Percentiles rank a stretch among this genome's conserved stretches.
Conservation (phyloP, 257 asterid species). For the Lycium barbarum region DNA sequence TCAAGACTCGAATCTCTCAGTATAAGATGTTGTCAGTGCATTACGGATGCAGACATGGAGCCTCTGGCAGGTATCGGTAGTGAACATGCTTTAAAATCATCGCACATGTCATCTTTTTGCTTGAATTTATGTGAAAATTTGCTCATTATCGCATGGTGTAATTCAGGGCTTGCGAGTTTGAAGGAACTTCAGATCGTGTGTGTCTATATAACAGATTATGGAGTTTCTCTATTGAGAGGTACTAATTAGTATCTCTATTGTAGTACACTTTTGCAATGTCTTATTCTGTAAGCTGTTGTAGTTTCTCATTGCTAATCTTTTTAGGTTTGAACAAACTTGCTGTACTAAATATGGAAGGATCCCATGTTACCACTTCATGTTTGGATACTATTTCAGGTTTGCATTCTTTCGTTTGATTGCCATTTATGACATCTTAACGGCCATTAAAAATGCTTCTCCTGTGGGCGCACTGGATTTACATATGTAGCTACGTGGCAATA, state of each 20-base stretch:
- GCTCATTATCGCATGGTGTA: background rate
- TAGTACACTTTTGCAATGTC: background rate
- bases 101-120: background rate
- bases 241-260: background rate
- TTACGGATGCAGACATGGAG: constrained; percentile 84
- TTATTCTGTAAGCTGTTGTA: background rate
- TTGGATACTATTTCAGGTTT: constrained; percentile 32
- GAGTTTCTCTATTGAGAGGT: constrained; percentile 28
- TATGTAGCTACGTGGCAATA: too few relatives aligned
- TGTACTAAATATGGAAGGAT: constrained; percentile 30
- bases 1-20: constrained; percentile 80
- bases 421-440: too few relatives aligned
- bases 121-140: background rate
- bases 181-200: constrained; percentile 22
- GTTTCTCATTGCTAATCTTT: background rate
- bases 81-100: background rate
- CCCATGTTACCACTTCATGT: constrained; percentile 21
- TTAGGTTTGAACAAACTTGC: constrained; percentile 19
- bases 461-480: too few relatives aligned
- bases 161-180: constrained; percentile 17
- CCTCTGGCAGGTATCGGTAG: constrained; percentile 66
- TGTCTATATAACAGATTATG: constrained; percentile 16
- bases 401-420: background rate
- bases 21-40: constrained; percentile 86
- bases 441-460: too few relatives aligned